phyloP scores from a whole-genome alignment of 2,329 filamentous ascomycete species.

The Berkeleyomyces basicola region DNA sequence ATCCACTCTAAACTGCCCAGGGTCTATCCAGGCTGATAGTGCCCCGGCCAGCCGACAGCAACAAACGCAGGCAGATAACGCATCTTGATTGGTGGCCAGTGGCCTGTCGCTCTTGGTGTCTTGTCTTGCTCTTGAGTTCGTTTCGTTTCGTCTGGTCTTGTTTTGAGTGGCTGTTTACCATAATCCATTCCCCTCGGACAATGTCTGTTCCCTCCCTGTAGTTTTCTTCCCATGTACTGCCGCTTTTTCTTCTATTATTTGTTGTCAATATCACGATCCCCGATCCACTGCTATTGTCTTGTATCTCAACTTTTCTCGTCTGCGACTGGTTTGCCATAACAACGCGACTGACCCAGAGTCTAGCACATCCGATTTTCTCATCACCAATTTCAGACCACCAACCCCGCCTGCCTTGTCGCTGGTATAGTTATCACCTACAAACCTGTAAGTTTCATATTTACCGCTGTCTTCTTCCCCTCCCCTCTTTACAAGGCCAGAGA shows the following conservation, averaged over 20 bases:
- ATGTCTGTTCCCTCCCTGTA: not conserved
- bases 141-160: conserved; percentile 11
- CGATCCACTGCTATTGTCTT: not conserved
- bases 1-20: not conserved
- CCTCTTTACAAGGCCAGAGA: not conserved
- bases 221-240: not conserved
- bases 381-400: not conserved
- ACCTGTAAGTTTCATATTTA: not conserved
- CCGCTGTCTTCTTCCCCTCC: not conserved
- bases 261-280: not conserved
- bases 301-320: not conserved
- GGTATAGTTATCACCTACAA: not conserved
- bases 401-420: not conserved
- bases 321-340: not conserved
- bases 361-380: not conserved
- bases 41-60: not conserved
- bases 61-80: not conserved
- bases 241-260: not conserved
- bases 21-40: not conserved
- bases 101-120: conserved; percentile 1
- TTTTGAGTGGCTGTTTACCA: not conserved
- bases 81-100: not conserved
- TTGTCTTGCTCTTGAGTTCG: conserved; percentile 4
- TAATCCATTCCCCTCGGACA: not conserved
- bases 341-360: not conserved